Base-by-base conservation (phyloP, 305 asterid species). In the Fraxinus sp. region DNA sequence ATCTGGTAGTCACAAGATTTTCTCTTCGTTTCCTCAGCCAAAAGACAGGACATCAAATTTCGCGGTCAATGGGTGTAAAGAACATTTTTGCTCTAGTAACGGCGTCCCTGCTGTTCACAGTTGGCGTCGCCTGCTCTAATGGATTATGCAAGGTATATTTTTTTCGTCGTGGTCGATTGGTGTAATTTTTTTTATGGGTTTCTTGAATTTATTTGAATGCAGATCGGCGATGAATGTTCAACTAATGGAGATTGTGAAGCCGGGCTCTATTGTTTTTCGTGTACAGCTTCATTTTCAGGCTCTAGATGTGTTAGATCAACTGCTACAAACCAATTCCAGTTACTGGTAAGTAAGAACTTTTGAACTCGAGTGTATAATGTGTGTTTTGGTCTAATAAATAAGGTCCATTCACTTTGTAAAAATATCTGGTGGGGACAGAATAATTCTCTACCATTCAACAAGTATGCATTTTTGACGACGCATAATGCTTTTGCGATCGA, bases 401-500 rank as follows among this genome's bases (percentile, higher is more conserved):
- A n/a, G n/a, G 5, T 68, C 46, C n/a, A 82, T 30, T 43, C 62
- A 52, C n/a, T 43, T 14, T 41, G 22, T 84, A 43, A 68, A 59
- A 68, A 55, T 20, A 37, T 55, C 9, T 59, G 9, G 18, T 49
- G 74, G n/a, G 62, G n/a, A 80, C 92, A 94, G 98, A 94, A 94
- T 81, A 92, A 84, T 77, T 88, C 97, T n/a, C 70, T 93, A 9
- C 97, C 97, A 36, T 92, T 92, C 89, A 93, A 93, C 83, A 91
- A 91, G 66, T 95, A 92, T 55, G 93, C 98, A 0, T 95, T 92
- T 79, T 74, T 95, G 86, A 87, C 97, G 1, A 93, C 98, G 0
- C 98, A 95, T 77, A 95, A 95, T 57, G 79, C 98, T 0, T 94
- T 66, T 3, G 93, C 98, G 0, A 93, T 94, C 59, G 90, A 86